phyloP scores from a whole-genome alignment of 2,329 filamentous ascomycete species.

The Fusarium humuli region DNA sequence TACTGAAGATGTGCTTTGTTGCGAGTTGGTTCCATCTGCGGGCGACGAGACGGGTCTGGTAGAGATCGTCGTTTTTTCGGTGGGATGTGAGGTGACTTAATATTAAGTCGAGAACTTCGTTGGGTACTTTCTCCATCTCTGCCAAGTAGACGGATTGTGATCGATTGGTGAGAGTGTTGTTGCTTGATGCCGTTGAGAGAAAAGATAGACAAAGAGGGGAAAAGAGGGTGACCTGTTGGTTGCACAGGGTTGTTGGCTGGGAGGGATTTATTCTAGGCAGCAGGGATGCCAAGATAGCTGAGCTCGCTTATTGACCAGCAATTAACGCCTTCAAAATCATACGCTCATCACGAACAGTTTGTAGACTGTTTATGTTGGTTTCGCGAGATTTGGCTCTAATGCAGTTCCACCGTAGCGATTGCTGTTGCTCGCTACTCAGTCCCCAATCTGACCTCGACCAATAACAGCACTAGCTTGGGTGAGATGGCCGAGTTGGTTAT shows the following conservation, averaged over 20 bases:
- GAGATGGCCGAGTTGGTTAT: constrained; percentile 22
- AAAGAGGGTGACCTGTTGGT: not conserved
- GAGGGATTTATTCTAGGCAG: not conserved
- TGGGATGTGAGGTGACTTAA: accelerated
- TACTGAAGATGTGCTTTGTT: not conserved
- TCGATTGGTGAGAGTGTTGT: not conserved
- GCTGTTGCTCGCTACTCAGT: accelerated
- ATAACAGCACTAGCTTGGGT: not conserved
- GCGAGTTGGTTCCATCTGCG: not conserved
- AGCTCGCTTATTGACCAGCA: not conserved
- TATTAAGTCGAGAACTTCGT: not conserved
- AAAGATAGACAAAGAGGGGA: not conserved
- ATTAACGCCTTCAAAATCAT: no score
- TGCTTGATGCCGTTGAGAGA: not conserved
- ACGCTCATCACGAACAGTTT: accelerated
- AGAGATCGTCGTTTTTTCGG: not conserved
- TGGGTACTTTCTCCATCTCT: not conserved
- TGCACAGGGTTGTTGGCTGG: not conserved
- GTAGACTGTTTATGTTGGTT: not conserved
- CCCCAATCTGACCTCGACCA: accelerated
- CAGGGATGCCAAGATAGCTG: not conserved
- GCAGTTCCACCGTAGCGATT: no score
- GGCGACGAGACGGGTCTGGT: not conserved
- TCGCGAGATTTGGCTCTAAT: no score
- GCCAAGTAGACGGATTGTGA: not conserved